Conservation (phyloP, 106 monocot genomes). For the Dactylorhiza incarnata region DNA sequence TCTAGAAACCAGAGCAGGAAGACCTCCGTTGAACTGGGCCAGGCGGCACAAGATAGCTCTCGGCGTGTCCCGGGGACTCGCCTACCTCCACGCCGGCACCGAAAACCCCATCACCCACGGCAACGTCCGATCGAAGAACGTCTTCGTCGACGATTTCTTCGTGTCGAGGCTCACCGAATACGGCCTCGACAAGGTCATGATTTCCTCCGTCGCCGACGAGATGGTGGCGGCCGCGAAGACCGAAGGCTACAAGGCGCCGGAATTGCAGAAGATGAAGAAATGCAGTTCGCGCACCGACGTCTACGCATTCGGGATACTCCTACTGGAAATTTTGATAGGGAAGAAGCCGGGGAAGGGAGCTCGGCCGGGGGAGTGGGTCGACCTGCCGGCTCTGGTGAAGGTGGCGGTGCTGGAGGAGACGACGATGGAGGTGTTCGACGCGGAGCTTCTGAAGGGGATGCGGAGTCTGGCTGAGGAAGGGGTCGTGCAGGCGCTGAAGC, state of each 20-base stretch:
- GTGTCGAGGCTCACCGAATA: slow-evolving; percentile 60
- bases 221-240: slow-evolving; percentile 43
- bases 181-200: slow-evolving; percentile 61
- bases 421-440: slow-evolving; percentile 77
- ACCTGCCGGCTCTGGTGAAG: slow-evolving; percentile 76
- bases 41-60: slow-evolving; percentile 84
- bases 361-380: slow-evolving; percentile 22
- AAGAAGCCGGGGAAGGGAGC: slow-evolving; percentile 52
- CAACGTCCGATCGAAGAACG: slow-evolving; percentile 63
- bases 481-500: slow-evolving; percentile 64
- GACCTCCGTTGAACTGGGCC: slow-evolving; percentile 63
- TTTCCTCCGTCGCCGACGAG: slow-evolving; percentile 75
- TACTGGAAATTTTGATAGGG: slow-evolving; percentile 75
- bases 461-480: slow-evolving; percentile 71
- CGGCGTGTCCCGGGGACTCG: slow-evolving; percentile 63
- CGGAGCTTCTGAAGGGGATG: slow-evolving; percentile 65
- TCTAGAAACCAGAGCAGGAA: slow-evolving; percentile 42
- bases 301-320: slow-evolving; percentile 77
- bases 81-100: slow-evolving; percentile 56
- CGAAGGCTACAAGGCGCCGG: slow-evolving; percentile 83
- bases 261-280: slow-evolving; percentile 75
- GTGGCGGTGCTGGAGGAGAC: slow-evolving; percentile 87
- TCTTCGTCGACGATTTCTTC: slow-evolving; percentile 74
- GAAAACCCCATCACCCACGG: slow-evolving; percentile 60
- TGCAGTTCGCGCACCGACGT: slow-evolving; percentile 62